These are phyloP conservation scores for Mallotus japonicus DNA, from an alignment of 441 rosid genomes.

Conservation along the genomic window DNA sequence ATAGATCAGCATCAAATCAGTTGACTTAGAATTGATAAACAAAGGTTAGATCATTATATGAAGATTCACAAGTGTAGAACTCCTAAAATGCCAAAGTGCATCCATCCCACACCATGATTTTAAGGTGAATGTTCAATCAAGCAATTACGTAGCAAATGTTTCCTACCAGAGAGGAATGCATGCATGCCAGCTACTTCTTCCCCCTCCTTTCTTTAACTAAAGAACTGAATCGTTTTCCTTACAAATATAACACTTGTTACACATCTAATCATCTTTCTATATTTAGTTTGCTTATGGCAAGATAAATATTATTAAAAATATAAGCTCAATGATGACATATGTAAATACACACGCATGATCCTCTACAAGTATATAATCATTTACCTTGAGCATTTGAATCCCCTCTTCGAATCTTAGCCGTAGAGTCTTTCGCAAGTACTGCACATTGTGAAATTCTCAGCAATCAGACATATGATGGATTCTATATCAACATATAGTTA, in stretches of 20 bases:
- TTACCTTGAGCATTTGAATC: slow-evolving; percentile 85
- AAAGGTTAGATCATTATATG: background rate
- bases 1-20: background rate
- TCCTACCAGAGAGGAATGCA: background rate
- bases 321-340: background rate
- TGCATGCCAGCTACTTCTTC: background rate
- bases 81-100: background rate
- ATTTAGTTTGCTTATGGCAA: no score
- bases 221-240: background rate
- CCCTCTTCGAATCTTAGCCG: slow-evolving; percentile 80
- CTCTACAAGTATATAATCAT: background rate
- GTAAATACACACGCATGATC: background rate
- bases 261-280: background rate
- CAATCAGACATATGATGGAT: slow-evolving; percentile 27
- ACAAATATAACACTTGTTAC: background rate
- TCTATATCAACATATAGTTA: background rate
- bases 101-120: background rate
- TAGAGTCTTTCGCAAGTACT: slow-evolving; percentile 72
- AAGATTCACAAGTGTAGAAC: background rate
- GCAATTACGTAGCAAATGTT: background rate
- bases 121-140: background rate
- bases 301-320: no score
- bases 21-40: background rate
- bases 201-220: background rate
- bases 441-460: slow-evolving; percentile 30